Conservation (phyloP, 1,284 basidiomycete species). For the Cryptococcus maquisensis region DNA sequence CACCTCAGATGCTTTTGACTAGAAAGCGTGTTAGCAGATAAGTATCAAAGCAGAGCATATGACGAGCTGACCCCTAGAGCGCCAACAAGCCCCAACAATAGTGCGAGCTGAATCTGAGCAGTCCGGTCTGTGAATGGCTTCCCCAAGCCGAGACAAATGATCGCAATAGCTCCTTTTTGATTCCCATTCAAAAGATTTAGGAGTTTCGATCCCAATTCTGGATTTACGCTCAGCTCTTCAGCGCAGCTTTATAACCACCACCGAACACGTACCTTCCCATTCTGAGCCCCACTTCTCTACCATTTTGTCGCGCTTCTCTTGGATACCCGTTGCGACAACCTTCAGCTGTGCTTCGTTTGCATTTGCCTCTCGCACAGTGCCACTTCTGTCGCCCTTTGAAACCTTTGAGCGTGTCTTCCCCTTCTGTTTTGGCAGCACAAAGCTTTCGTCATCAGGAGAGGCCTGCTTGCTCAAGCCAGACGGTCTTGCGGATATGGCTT, state of each 20-base stretch:
- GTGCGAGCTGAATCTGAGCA: conserved; percentile 42
- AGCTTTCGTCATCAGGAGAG: conserved; percentile 14
- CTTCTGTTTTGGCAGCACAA: conserved; percentile 13
- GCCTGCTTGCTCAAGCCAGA: background rate
- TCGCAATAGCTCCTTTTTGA: background rate
- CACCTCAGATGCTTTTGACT: conserved; percentile 11
- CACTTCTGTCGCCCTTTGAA: conserved; percentile 14
- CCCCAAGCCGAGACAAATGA: conserved; percentile 42
- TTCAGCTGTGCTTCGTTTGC: conserved; percentile 3
- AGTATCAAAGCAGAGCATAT: background rate
- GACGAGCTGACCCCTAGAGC: conserved; percentile 17
- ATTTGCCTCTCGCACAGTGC: conserved; percentile 1
- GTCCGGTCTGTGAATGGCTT: conserved; percentile 37
- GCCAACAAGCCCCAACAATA: conserved; percentile 24
- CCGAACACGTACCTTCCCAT: conserved; percentile 31
- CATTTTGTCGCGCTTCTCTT: conserved; percentile 37
- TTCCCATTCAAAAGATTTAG: background rate
- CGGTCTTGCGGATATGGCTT: background rate
- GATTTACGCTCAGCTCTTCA: background rate
- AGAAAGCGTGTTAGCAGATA: conserved; percentile 7
- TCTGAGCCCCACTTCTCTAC: conserved; percentile 34
- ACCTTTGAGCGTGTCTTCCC: conserved; percentile 6
- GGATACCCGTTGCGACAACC: conserved; percentile 16
- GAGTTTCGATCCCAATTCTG: conserved; percentile 7
- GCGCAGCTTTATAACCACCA: background rate